Evolutionary conservation across 257 asterid genomes (phyloP), one percentile per base, ranked within the genome.

Genomic region (Anisodus acutangulus): DNA sequence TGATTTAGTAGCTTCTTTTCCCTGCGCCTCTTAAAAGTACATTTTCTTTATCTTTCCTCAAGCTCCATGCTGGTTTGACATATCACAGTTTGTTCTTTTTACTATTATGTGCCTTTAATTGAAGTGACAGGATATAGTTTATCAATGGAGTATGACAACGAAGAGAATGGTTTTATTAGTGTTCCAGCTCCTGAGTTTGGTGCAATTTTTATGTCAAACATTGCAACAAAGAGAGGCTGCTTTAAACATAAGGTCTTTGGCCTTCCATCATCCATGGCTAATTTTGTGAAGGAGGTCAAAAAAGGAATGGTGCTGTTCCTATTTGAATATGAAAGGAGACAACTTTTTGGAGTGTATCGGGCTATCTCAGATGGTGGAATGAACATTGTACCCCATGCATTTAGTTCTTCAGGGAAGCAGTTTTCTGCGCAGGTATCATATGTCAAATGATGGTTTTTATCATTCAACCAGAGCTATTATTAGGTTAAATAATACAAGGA

Each of bases 291-390:
- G 67, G 88, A 87, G 59, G 84, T 94, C 64, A 95, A 91, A 90
- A 86, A 84, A 67, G 98, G 98, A 86, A 93, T 94, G 98, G 87
- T 90, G 85, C 89, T 93, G 80, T 95, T 95, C 91, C 90, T 95
- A 81, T 93, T 95, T 88, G 97, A 95, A 68, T 90, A 59, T 82
- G 92, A 90, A 84, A 92, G 74, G 84, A 87, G 98, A 83, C 90
- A 91, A 72, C 92, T 95, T 7, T 93, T 87, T 87, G 98, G 98
- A 83, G 98, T 95, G 74, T 95, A 84, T 89, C 91, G 66, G 90
- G 98, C 98, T 62, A 84, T 87, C 82, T 87, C 93, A 64, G 94
- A 95, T 87, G 98, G 98, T 12, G 90, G 86, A 85, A 81, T 92
- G 86, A 92, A 93, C 86, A 90, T 93, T 83, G 86, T 81, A 58